A percentile compares a stretch with the other conserved stretches of the same genome.
phyloP scores from a whole-genome alignment of 371 early-diverging fungal genomes.

The Apophysomyces ossiformis region DNA sequence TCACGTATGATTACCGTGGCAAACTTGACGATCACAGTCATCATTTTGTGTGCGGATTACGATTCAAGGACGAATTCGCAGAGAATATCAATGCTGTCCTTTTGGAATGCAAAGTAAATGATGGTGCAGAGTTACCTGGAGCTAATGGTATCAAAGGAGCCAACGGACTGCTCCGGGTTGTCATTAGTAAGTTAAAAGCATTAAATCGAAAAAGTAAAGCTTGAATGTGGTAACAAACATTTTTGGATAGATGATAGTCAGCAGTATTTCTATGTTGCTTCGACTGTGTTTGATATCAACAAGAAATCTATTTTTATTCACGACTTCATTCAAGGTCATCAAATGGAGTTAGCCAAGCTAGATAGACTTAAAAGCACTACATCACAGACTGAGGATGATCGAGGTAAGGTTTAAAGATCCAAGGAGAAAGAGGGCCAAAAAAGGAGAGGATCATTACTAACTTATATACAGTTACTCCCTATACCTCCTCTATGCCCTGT shows the following conservation, averaged over 20 bases:
- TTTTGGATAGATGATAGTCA: slow-evolving; percentile 52
- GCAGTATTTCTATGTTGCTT: slow-evolving; percentile 60
- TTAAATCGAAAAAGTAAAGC: background rate
- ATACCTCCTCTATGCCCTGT: slow-evolving; percentile 79
- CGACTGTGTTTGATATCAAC: slow-evolving; percentile 46
- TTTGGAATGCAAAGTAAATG: slow-evolving; percentile 23
- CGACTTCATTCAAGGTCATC: slow-evolving; percentile 57
- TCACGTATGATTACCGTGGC: slow-evolving; percentile 53
- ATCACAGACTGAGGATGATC: slow-evolving; percentile 46
- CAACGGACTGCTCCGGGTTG: slow-evolving; percentile 51
- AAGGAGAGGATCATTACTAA: background rate
- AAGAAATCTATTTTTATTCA: slow-evolving; percentile 59
- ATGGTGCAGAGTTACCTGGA: slow-evolving; percentile 31
- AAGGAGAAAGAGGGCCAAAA: slow-evolving; percentile 1
- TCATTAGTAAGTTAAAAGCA: slow-evolving; percentile 43
- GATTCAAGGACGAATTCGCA: slow-evolving; percentile 28
- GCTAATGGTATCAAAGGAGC: slow-evolving; percentile 38
- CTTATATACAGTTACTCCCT: slow-evolving; percentile 55
- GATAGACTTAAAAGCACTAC: slow-evolving; percentile 54
- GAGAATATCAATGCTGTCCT: slow-evolving; percentile 20
- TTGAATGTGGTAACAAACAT: background rate
- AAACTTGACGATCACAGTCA: slow-evolving; percentile 41
- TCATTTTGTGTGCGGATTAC: slow-evolving; percentile 37
- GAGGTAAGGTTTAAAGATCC: slow-evolving; percentile 30
- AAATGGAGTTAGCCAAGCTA: slow-evolving; percentile 49